Conservation (phyloP, 2,329 filamentous ascomycete species). For the Monosporascus cannonballus region DNA sequence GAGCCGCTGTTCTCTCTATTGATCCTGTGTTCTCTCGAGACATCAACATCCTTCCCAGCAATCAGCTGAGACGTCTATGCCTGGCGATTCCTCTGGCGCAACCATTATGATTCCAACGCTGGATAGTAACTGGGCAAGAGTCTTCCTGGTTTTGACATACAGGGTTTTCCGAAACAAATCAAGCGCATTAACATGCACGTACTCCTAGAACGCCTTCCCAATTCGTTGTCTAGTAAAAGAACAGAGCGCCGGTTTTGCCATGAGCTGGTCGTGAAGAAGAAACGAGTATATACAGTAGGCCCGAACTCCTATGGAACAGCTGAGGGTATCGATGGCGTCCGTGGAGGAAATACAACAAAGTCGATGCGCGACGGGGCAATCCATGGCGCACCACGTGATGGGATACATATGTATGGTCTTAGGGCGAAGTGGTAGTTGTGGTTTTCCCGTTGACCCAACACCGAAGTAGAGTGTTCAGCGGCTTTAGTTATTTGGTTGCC, state of each 20-base stretch:
- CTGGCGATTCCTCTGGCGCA: not conserved
- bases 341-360: not conserved
- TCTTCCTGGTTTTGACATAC: not conserved
- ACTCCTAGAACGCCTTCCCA: not conserved
- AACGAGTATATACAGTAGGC: not conserved
- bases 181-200: not conserved
- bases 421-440: not conserved
- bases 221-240: not conserved
- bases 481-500: slow-evolving; percentile 33
- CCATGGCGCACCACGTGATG: not conserved
- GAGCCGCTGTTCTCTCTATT: not conserved
- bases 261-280: not conserved
- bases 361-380: not conserved
- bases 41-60: not conserved
- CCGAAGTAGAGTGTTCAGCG: not conserved
- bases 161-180: not conserved
- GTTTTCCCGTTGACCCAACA: not conserved
- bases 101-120: not conserved
- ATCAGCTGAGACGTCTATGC: not conserved
- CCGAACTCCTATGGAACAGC: not conserved
- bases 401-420: not conserved
- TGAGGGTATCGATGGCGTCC: not conserved
- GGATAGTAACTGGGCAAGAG: not conserved
- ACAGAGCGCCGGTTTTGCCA: not conserved
- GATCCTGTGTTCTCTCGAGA: not conserved